These are phyloP conservation scores for Phytophthora melonis DNA, from an alignment of 352 stramenopile genomes.

Conservation along the genomic window DNA sequence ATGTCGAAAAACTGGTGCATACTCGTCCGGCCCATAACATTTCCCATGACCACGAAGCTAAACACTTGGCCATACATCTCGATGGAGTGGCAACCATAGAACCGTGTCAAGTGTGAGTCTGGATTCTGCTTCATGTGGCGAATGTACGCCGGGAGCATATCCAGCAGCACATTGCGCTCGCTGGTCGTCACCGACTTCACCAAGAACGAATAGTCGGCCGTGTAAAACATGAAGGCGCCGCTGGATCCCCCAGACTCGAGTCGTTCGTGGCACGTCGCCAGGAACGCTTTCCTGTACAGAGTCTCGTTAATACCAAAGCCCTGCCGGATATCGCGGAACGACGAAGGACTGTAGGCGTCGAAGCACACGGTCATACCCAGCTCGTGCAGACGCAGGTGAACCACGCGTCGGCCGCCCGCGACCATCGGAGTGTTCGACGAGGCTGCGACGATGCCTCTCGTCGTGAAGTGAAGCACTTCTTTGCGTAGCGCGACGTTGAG, in stretches of 20 bases:
- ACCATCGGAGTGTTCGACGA: slow-evolving; percentile 73
- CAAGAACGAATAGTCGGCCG: slow-evolving; percentile 86
- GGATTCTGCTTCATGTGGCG: slow-evolving; percentile 84
- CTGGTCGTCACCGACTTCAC: slow-evolving; percentile 88
- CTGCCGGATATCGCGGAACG: slow-evolving; percentile 83
- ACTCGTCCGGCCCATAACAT: slow-evolving; percentile 82
- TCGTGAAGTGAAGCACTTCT: slow-evolving; percentile 92
- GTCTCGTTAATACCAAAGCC: slow-evolving; percentile 83
- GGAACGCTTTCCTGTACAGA: slow-evolving; percentile 81
- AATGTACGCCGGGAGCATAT: slow-evolving; percentile 88
- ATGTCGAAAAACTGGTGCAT: slow-evolving; percentile 93
- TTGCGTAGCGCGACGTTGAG: slow-evolving; percentile 88
- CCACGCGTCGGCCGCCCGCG: slow-evolving; percentile 56
- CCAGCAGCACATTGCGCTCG: slow-evolving; percentile 82
- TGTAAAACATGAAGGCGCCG: slow-evolving; percentile 94
- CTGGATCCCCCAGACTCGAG: slow-evolving; percentile 86
- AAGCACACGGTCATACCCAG: slow-evolving; percentile 86
- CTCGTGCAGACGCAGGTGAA: slow-evolving; percentile 81
- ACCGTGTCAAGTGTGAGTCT: slow-evolving; percentile 86
- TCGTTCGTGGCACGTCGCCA: slow-evolving; percentile 85
- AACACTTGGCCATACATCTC: slow-evolving; percentile 91
- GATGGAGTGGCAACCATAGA: slow-evolving; percentile 91
- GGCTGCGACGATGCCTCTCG: slow-evolving; percentile 81
- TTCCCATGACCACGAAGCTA: slow-evolving; percentile 93
- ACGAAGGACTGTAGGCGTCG: slow-evolving; percentile 74